A percentile compares a stretch with the other conserved stretches of the same genome.
Conservation (phyloP, 345 rosid genomes). For the Iberis pinnata region DNA sequence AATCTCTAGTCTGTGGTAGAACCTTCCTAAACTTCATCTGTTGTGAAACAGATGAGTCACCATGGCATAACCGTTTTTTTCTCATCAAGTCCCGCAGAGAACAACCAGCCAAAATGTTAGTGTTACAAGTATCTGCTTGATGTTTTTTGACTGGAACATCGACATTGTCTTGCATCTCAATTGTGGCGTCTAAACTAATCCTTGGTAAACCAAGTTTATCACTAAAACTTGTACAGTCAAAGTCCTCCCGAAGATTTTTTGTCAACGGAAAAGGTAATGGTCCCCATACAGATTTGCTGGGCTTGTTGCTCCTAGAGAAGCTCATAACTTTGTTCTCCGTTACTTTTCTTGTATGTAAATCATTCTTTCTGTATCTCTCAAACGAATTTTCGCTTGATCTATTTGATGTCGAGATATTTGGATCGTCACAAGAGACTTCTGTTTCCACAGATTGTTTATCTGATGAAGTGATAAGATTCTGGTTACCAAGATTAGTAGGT, state of each 20-base stretch:
- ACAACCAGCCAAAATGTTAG: slow-evolving; percentile 36
- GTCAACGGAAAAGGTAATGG: slow-evolving; percentile 47
- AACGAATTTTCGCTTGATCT: slow-evolving; percentile 36
- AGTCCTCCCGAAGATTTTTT: slow-evolving; percentile 31
- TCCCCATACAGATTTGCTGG: slow-evolving; percentile 51
- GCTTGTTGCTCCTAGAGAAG: slow-evolving; percentile 32
- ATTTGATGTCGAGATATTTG: slow-evolving; percentile 27
- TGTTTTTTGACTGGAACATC: slow-evolving; percentile 27
- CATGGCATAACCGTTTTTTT: slow-evolving; percentile 48
- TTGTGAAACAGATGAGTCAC: slow-evolving; percentile 36
- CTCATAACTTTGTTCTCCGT: slow-evolving; percentile 24
- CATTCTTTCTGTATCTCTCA: slow-evolving; percentile 34
- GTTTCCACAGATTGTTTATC: slow-evolving; percentile 38
- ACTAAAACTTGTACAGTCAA: slow-evolving; percentile 23
- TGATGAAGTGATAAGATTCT: slow-evolving; percentile 30
- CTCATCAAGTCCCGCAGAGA: slow-evolving; percentile 89
- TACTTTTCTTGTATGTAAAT: slow-evolving; percentile 30
- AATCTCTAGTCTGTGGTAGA: slow-evolving; percentile 25
- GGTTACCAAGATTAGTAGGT: slow-evolving; percentile 23
- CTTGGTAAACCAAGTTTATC: slow-evolving; percentile 31
- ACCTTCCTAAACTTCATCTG: slow-evolving; percentile 31
- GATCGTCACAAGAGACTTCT: slow-evolving; percentile 47
- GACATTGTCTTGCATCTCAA: slow-evolving; percentile 29
- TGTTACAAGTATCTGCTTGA: slow-evolving; percentile 29
- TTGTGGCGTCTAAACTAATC: slow-evolving; percentile 24